Conservation (phyloP, 1,284 basidiomycete genomes). For the Schizophyllum commune region DNA sequence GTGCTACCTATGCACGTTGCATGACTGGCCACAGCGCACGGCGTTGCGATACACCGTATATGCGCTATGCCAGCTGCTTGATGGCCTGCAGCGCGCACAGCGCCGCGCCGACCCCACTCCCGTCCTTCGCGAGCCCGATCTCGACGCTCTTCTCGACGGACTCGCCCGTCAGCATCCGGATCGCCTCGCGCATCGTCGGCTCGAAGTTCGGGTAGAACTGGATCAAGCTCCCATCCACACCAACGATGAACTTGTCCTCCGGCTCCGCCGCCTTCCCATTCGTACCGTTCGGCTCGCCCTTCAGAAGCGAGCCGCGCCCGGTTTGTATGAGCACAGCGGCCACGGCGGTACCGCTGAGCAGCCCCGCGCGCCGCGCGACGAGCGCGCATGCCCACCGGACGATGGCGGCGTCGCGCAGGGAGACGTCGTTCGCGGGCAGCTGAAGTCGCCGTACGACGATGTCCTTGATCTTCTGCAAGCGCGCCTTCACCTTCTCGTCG, state of each 20-base stretch:
- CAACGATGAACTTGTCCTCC: constrained; percentile 60
- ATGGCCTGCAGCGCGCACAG: constrained; percentile 59
- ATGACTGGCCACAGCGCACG: too few species aligned
- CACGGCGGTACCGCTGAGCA: constrained; percentile 81
- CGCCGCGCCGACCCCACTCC: constrained; percentile 82
- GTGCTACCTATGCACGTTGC: too few species aligned
- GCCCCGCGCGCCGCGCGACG: constrained; percentile 78
- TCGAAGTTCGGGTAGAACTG: constrained; percentile 90
- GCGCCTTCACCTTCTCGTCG: constrained; percentile 20
- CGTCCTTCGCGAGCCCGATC: constrained; percentile 94
- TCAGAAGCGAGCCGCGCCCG: constrained; percentile 40
- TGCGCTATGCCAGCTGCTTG: constrained; percentile 29
- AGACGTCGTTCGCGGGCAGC: constrained; percentile 44
- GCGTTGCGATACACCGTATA: not conserved
- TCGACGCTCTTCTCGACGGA: constrained; percentile 73
- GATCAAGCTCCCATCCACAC: constrained; percentile 89
- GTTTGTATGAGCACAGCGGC: constrained; percentile 85
- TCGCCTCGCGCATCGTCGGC: constrained; percentile 61
- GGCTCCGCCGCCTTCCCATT: constrained; percentile 25
- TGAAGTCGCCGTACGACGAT: constrained; percentile 61
- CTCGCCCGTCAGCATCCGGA: constrained; percentile 72
- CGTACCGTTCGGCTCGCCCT: constrained; percentile 29
- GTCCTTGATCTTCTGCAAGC: constrained; percentile 43
- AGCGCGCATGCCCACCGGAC: constrained; percentile 75
- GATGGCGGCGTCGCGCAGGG: constrained; percentile 66